These are phyloP conservation scores for Teratosphaeriaceae sp. DNA, from an alignment of 2,329 filamentous ascomycete species.

Conservation along the genomic window DNA sequence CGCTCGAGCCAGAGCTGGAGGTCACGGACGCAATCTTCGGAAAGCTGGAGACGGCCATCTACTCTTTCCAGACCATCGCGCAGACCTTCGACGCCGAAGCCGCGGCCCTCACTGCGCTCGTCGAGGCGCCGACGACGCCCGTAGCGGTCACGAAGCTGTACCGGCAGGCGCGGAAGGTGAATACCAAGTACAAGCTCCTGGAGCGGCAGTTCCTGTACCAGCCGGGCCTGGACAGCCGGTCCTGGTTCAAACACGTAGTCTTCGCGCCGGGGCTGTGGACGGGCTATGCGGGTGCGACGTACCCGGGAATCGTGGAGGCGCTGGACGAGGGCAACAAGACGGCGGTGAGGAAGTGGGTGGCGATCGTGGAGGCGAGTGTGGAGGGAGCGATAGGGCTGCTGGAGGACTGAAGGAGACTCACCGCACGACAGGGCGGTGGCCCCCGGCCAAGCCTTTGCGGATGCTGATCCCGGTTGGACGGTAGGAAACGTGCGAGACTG, in stretches of 20 bases:
- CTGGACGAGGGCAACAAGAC: slow-evolving; percentile 44
- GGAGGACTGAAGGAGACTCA: slow-evolving; percentile 3
- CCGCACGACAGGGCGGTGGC: too few relatives aligned
- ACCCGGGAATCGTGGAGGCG: slow-evolving; percentile 57
- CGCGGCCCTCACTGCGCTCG: slow-evolving; percentile 22
- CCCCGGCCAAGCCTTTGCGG: too few relatives aligned
- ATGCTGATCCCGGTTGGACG: too few relatives aligned
- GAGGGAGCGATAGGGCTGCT: slow-evolving; percentile 12
- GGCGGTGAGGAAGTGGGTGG: slow-evolving; percentile 36
- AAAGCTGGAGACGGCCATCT: slow-evolving; percentile 44
- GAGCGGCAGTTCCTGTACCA: slow-evolving; percentile 75
- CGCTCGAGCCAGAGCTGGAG: neutral
- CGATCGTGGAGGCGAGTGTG: slow-evolving; percentile 31
- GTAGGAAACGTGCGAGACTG: too few relatives aligned
- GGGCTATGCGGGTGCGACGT: slow-evolving; percentile 72
- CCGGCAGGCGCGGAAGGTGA: slow-evolving; percentile 52
- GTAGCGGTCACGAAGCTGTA: slow-evolving; percentile 16
- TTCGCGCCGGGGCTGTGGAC: slow-evolving; percentile 91
- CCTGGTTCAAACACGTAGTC: slow-evolving; percentile 93
- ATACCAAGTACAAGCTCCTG: slow-evolving; percentile 75
- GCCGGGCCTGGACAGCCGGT: slow-evolving; percentile 67
- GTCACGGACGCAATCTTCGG: slow-evolving; percentile 33
- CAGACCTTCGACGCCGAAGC: slow-evolving; percentile 47
- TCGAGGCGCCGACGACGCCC: slow-evolving; percentile 37
- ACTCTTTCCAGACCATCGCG: slow-evolving; percentile 43